Evolutionary conservation across 139 green algal species (phyloP), one percentile per base, ranked within the genome.

Genomic region (Volvox reticuliferus): DNA sequence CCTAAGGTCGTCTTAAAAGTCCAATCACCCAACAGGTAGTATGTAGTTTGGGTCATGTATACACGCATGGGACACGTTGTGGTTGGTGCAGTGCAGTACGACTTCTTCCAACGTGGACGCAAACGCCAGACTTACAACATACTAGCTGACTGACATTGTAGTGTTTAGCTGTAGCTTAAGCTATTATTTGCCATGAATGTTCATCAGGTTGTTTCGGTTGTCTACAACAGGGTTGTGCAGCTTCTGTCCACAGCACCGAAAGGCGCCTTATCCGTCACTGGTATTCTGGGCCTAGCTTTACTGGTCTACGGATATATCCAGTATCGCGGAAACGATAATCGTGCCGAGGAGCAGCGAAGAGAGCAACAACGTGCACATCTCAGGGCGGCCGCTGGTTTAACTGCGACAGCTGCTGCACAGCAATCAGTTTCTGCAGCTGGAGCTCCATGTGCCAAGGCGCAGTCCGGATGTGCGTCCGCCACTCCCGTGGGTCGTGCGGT

Each of bases 241-340:
- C 36, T 87, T 24, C 62, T 96, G 18, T 87, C 90, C 36, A 86
- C 91, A 1, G 87, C 89, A 3, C 89, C 91, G 2, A 79, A 93
- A 1, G 91, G 92, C 22, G 88, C 93, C 19, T 37, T 96, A 1
- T 89, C 92, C 37, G 79, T 97, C n/a, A 96, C 94, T 18, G 95
- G 95, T 26, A 93, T 97, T 20, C 61, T 97, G 37, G 95, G 95
- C 13, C 69, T 97, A 9, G 95, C 94, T 21, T 92, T 95, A 21
- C 24, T 96, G 1, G 35, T 97, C 9, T 94, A 91, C 67, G 95
- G 91, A 0, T 90, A 94, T 37, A 92, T 96, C 69, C 90, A 95
- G 32, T 71, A 95, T 32, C 84, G 93, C 0, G 73, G 82, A 13
- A 71, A 65, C 65, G 44, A 82, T 55, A 67, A 69, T 36, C 76